These are phyloP conservation scores for Suillus decipiens DNA, from an alignment of 768 basidiomycete species.

Conservation along the genomic window DNA sequence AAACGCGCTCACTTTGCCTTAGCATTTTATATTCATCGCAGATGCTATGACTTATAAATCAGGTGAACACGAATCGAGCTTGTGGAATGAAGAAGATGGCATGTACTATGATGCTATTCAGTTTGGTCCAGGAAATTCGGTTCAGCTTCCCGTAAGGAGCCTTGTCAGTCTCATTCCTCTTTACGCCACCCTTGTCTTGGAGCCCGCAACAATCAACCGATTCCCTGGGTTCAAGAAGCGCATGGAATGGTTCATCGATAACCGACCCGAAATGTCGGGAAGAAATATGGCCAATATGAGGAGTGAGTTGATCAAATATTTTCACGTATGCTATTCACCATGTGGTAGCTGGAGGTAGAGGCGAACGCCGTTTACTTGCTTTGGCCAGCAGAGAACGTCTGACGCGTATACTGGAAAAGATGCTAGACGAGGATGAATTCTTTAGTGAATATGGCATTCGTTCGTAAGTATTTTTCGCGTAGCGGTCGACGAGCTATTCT, in stretches of 20 bases:
- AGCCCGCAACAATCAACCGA: conserved; percentile 83
- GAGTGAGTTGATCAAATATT: conserved; percentile 42
- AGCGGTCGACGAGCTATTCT: conserved; percentile 12
- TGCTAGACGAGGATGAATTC: conserved; percentile 98
- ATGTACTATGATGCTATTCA: conserved; percentile 99
- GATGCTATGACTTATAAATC: conserved; percentile 96
- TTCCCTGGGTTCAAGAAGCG: conserved; percentile 99
- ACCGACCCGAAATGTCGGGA: conserved; percentile 82
- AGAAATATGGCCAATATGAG: conserved; percentile 98
- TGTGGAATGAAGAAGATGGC: conserved; percentile 97
- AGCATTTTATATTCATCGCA: conserved; percentile 98
- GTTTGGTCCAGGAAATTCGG: conserved; percentile 76
- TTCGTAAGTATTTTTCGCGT: conserved; percentile 58
- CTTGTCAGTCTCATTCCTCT: conserved; percentile 98
- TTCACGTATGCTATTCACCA: conserved; percentile 5
- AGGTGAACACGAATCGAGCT: conserved; percentile 74
- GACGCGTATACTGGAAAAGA: conserved; percentile 86
- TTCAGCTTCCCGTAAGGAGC: conserved; percentile 92
- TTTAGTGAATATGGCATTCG: conserved; percentile 93
- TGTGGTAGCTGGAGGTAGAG: conserved; percentile 59
- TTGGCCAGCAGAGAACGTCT: conserved; percentile 91
- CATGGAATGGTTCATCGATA: conserved; percentile 97
- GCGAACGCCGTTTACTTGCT: conserved; percentile 85
- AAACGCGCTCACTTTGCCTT: conserved; percentile 18
- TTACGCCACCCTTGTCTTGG: conserved; percentile 92